phyloP scores from a whole-genome alignment of 2,329 filamentous ascomycete genomes.

The Arthroderma uncinatum region DNA sequence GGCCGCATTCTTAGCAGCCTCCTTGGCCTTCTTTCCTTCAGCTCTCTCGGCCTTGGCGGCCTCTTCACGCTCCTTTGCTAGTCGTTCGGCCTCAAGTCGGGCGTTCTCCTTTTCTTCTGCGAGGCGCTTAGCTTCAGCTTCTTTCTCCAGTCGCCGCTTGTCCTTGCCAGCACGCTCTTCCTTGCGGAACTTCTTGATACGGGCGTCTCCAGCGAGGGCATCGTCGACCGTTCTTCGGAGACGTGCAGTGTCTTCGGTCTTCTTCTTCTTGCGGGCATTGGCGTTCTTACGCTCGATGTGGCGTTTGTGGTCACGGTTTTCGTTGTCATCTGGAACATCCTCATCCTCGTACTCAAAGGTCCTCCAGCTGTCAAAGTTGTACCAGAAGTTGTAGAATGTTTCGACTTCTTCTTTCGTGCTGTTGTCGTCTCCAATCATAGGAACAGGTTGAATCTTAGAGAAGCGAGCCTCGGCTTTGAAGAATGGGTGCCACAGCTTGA shows the following conservation, averaged over 20 bases:
- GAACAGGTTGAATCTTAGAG: slow-evolving; percentile 82
- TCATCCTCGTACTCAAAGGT: slow-evolving; percentile 97
- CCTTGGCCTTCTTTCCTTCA: slow-evolving; percentile 87
- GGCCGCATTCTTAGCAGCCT: slow-evolving; percentile 94
- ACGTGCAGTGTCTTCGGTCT: slow-evolving; percentile 91
- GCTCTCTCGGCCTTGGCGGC: slow-evolving; percentile 75
- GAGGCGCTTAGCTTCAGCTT: slow-evolving; percentile 79
- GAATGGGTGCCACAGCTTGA: slow-evolving; percentile 83
- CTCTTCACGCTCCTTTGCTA: slow-evolving; percentile 73
- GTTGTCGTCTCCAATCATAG: slow-evolving; percentile 71
- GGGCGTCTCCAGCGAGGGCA: slow-evolving; percentile 71
- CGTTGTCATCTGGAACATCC: slow-evolving; percentile 96
- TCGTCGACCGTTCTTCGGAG: slow-evolving; percentile 85
- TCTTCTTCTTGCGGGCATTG: slow-evolving; percentile 97
- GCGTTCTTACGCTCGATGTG: slow-evolving; percentile 97
- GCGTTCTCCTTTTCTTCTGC: slow-evolving; percentile 73
- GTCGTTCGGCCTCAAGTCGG: slow-evolving; percentile 72
- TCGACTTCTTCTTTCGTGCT: slow-evolving; percentile 83
- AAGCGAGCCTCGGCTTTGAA: slow-evolving; percentile 91
- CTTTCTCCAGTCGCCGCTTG: slow-evolving; percentile 81
- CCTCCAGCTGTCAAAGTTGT: slow-evolving; percentile 97
- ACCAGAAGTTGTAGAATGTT: slow-evolving; percentile 98
- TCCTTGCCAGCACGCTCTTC: slow-evolving; percentile 89
- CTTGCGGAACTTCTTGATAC: slow-evolving; percentile 95
- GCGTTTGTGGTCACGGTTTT: slow-evolving; percentile 97